Percentiles rank a stretch among this genome's conserved stretches.
phyloP scores from a whole-genome alignment of 768 basidiomycete genomes.

The Collybia sordida region DNA sequence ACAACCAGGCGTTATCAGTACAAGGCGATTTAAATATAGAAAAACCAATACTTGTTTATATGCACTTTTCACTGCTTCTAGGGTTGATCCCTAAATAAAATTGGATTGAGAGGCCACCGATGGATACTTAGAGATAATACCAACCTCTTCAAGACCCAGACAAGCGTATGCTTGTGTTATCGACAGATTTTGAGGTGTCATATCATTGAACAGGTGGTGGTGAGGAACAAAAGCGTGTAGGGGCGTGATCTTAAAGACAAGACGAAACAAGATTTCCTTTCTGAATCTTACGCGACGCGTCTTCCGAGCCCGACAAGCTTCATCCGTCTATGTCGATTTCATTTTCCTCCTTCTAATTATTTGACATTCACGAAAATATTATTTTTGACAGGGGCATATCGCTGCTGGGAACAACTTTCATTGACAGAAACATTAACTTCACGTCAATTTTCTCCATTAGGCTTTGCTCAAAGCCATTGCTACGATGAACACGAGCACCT shows the following conservation, averaged over 20 bases:
- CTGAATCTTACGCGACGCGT: constrained; percentile 21
- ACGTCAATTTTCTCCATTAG: neutral
- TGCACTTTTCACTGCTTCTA: constrained; percentile 63
- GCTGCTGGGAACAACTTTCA: no score
- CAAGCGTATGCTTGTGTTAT: constrained; percentile 32
- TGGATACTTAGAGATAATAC: constrained; percentile 5
- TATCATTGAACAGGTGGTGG: constrained; percentile 7
- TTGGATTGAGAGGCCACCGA: neutral
- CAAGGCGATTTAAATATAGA: neutral
- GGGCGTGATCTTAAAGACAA: constrained; percentile 9
- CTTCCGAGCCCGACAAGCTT: constrained; percentile 1
- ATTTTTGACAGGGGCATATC: no score
- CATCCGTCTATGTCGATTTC: no score
- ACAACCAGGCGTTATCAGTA: constrained; percentile 4
- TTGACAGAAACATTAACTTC: no score
- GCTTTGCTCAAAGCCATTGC: neutral
- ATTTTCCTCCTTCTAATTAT: no score
- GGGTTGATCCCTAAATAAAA: constrained; percentile 47
- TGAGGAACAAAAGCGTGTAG: constrained; percentile 8
- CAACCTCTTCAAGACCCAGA: constrained; percentile 58
- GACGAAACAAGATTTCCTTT: constrained; percentile 10
- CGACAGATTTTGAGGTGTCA: constrained; percentile 9
- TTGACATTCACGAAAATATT: neutral
- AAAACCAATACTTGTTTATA: constrained; percentile 60
- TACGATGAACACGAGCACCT: neutral